phyloP scores from a whole-genome alignment of 257 asterid genomes.

The Linaria vulgaris region DNA sequence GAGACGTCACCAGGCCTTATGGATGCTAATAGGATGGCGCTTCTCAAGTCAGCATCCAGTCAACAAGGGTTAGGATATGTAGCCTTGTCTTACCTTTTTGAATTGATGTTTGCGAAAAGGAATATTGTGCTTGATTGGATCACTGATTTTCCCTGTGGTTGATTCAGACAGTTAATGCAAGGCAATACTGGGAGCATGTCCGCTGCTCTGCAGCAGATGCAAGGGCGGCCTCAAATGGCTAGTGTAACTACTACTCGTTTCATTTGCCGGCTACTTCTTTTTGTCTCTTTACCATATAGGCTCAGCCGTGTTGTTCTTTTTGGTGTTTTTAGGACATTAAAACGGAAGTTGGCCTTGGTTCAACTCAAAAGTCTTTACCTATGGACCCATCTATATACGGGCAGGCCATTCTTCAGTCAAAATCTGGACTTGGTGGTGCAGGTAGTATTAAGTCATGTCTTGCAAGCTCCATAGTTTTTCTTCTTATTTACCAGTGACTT shows the following conservation, averaged over 20 bases:
- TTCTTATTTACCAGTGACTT: conserved; percentile 10
- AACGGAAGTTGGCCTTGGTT: conserved; percentile 69
- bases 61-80: conserved; percentile 78
- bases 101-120: conserved; percentile 1
- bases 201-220: conserved; percentile 97
- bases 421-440: conserved; percentile 91
- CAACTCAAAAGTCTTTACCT: conserved; percentile 69
- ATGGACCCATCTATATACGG: conserved; percentile 95
- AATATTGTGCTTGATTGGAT: background rate
- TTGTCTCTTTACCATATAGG: conserved; percentile 20
- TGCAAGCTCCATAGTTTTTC: conserved; percentile 3
- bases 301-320: conserved; percentile 19
- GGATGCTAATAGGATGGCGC: conserved; percentile 94
- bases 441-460: conserved; percentile 63
- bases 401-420: conserved; percentile 90
- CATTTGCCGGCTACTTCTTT: conserved; percentile 11
- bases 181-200: conserved; percentile 85
- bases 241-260: conserved; percentile 43
- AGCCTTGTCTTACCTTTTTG: conserved; percentile 18
- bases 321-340: conserved; percentile 65
- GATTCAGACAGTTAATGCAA: conserved; percentile 87
- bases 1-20: conserved; percentile 79
- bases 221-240: conserved; percentile 84
- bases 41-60: conserved; percentile 83
- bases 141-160: conserved; percentile 30